These are phyloP conservation scores for Isoetes taiwanensis DNA, from an alignment of 75 land plant genomes.

Conservation along the genomic window DNA sequence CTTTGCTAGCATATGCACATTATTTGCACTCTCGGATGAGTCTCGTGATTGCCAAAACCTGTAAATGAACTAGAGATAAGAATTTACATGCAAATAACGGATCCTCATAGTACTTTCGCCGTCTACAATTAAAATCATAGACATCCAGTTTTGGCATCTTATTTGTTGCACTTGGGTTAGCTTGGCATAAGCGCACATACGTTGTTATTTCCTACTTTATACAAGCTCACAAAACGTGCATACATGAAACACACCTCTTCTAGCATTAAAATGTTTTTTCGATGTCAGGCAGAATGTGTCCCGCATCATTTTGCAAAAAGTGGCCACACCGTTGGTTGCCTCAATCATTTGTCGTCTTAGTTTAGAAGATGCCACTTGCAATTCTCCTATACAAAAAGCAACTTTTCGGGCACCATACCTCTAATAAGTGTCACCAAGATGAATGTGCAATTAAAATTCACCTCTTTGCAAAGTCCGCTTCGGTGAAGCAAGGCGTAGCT, in stretches of 20 bases:
- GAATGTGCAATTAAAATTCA: conserved; percentile 8
- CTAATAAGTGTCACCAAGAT: no score
- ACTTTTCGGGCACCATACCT: no score
- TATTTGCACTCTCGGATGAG: conserved; percentile 39
- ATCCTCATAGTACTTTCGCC: no score
- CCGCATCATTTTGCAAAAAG: conserved; percentile 42
- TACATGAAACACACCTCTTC: conserved; percentile 57
- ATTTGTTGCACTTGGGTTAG: neutral
- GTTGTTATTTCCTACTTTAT: neutral
- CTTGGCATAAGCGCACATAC: neutral
- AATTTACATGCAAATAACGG: neutral
- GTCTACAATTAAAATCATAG: no score
- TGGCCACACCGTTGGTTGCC: conserved; percentile 46
- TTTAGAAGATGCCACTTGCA: conserved; percentile 36
- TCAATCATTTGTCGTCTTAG: conserved; percentile 53
- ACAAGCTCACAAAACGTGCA: neutral
- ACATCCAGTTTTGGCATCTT: no score
- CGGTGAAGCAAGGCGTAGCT: conserved; percentile 40
- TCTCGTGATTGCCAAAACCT: conserved; percentile 88
- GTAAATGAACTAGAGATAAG: neutral
- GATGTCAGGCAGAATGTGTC: conserved; percentile 73
- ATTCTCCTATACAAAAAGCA: conserved; percentile 52
- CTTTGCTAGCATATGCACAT: conserved; percentile 75
- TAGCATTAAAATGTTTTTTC: conserved; percentile 81
- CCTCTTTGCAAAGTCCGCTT: conserved; percentile 65